phyloP scores from a whole-genome alignment of 108 stramenopile genomes.

The Chaetoceros muelleri region DNA sequence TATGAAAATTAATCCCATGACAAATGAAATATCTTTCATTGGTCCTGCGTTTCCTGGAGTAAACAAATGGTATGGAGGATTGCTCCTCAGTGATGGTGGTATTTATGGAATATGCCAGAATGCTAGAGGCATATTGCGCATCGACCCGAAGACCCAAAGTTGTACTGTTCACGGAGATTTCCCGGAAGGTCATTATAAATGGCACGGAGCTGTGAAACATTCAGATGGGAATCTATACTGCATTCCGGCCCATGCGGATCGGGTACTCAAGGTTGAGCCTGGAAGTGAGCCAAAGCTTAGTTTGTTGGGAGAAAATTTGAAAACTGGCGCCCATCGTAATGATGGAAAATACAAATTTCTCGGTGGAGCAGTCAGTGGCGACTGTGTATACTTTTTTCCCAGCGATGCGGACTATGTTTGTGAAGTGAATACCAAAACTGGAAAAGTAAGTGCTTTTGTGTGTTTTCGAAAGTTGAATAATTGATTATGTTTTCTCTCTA shows the following conservation, averaged over 20 bases:
- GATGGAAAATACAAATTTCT: slow-evolving; percentile 86
- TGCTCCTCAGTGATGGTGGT: slow-evolving; percentile 47
- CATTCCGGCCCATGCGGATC: slow-evolving; percentile 71
- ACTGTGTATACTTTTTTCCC: slow-evolving; percentile 80
- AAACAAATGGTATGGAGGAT: slow-evolving; percentile 87
- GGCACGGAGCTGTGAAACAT: slow-evolving; percentile 63
- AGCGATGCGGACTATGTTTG: slow-evolving; percentile 63
- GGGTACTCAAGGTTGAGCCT: slow-evolving; percentile 57
- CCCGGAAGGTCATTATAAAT: slow-evolving; percentile 52
- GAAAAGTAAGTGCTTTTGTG: background rate
- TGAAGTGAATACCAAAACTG: slow-evolving; percentile 39
- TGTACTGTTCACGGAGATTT: slow-evolving; percentile 61
- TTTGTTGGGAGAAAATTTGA: slow-evolving; percentile 8
- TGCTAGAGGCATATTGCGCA: slow-evolving; percentile 31
- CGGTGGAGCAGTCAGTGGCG: slow-evolving; percentile 59
- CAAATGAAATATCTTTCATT: slow-evolving; percentile 34
- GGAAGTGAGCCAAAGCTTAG: slow-evolving; percentile 6
- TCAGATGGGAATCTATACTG: slow-evolving; percentile 60
- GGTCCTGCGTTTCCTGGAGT: slow-evolving; percentile 51
- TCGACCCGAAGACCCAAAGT: slow-evolving; percentile 37
- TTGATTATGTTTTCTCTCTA: too few species aligned
- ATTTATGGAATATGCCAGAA: slow-evolving; percentile 85
- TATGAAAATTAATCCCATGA: slow-evolving; percentile 58
- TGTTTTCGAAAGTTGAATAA: background rate
- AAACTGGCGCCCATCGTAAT: slow-evolving; percentile 62